Evolutionary conservation across 495 filamentous ascomycete genomes (phyloP).

Genomic region (Lophiostoma macrostomum): DNA sequence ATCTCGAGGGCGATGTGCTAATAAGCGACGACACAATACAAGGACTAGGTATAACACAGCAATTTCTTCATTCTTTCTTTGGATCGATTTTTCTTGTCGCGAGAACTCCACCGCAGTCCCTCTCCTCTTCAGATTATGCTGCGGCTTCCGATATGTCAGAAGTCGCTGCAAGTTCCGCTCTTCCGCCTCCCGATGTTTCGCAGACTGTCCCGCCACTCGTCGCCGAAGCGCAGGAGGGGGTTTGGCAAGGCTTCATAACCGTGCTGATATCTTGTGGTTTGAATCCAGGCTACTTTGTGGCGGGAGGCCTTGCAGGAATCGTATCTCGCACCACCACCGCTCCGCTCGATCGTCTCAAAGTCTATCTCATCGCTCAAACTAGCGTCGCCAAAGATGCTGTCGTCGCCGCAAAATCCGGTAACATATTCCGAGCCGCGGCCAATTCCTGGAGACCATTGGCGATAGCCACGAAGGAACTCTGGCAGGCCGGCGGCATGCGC

Average conservation of each 20-base stretch:
- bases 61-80: slow-evolving; percentile 70
- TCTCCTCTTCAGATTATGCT: background rate
- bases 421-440: slow-evolving; percentile 62
- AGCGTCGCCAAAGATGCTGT: slow-evolving; percentile 57
- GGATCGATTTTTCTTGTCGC: slow-evolving; percentile 62
- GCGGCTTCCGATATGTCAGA: slow-evolving; percentile 15
- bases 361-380: slow-evolving; percentile 94
- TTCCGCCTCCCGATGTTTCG: slow-evolving; percentile 8
- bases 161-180: slow-evolving; percentile 1
- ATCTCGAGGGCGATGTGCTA: slow-evolving; percentile 89
- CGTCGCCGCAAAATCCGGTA: slow-evolving; percentile 67
- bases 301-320: slow-evolving; percentile 87
- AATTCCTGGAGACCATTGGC: slow-evolving; percentile 65
- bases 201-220: slow-evolving; percentile 27
- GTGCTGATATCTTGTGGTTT: slow-evolving; percentile 62
- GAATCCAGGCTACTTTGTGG: slow-evolving; percentile 91
- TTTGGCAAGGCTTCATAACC: slow-evolving; percentile 39
- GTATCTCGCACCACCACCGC: slow-evolving; percentile 91
- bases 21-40: slow-evolving; percentile 84
- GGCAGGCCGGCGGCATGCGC: slow-evolving; percentile 81
- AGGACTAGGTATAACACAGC: slow-evolving; percentile 85
- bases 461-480: slow-evolving; percentile 70
- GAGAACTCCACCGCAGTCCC: slow-evolving; percentile 35
- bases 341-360: slow-evolving; percentile 93
- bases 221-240: slow-evolving; percentile 15